Evolutionary conservation across 2,329 filamentous ascomycete species (phyloP).

Genomic region (Sphaerulina populicola): DNA sequence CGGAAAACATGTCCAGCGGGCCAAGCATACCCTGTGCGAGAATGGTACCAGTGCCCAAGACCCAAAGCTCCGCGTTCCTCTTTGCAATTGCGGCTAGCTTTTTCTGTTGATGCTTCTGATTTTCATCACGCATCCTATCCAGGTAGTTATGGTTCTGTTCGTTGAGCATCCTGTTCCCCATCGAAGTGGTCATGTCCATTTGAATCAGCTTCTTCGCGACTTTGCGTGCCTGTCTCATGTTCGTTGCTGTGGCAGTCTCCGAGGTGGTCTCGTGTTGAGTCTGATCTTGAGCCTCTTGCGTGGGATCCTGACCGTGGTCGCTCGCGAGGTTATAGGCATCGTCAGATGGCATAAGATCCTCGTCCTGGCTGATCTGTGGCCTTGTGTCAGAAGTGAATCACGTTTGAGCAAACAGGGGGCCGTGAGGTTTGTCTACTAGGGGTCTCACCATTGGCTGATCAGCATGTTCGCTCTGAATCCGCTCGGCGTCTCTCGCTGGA

Average conservation of each 20-base stretch:
- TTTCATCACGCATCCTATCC: slow-evolving; percentile 49
- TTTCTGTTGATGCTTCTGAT: slow-evolving; percentile 24
- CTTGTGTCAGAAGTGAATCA: not conserved
- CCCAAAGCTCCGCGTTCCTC: slow-evolving; percentile 55
- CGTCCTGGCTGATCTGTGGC: slow-evolving; percentile 7
- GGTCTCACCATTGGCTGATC: slow-evolving; percentile 9
- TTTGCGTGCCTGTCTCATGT: slow-evolving; percentile 34
- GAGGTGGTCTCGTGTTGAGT: slow-evolving; percentile 30
- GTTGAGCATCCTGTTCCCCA: slow-evolving; percentile 50
- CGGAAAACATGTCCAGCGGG: slow-evolving; percentile 53
- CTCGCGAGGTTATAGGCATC: slow-evolving; percentile 2
- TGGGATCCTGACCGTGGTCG: not conserved
- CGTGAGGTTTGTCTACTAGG: not conserved
- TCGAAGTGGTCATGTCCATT: slow-evolving; percentile 44
- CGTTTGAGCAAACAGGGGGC: not conserved
- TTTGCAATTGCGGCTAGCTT: slow-evolving; percentile 43
- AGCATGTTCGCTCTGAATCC: not conserved
- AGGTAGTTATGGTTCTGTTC: slow-evolving; percentile 53
- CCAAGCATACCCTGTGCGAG: slow-evolving; percentile 39
- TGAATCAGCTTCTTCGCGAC: slow-evolving; percentile 33
- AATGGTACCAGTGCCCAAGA: slow-evolving; percentile 46
- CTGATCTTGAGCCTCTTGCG: slow-evolving; percentile 21
- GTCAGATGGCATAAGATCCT: slow-evolving; percentile 28
- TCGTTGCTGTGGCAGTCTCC: slow-evolving; percentile 34
- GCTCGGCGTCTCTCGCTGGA: slow-evolving; percentile 21